phyloP scores from a whole-genome alignment of 768 basidiomycete species.

The Phanerochaete sordida region DNA sequence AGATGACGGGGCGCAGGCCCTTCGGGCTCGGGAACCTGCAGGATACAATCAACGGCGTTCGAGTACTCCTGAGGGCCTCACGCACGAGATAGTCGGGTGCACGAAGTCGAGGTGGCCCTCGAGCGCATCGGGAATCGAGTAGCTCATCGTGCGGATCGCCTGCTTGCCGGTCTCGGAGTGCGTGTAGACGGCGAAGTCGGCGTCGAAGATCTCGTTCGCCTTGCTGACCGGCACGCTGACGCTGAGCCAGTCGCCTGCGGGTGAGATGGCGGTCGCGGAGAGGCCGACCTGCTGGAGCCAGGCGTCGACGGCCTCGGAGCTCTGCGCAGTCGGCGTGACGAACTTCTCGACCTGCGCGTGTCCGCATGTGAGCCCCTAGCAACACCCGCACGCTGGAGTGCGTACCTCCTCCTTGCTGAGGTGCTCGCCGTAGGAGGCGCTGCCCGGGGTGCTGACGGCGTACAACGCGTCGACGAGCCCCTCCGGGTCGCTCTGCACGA shows the following conservation, averaged over 20 bases:
- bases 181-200: constrained; percentile 26
- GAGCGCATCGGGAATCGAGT: constrained; percentile 28
- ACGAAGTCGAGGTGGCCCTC: constrained; percentile 26
- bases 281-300: constrained; percentile 24
- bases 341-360: constrained; percentile 21
- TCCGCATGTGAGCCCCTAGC: not conserved
- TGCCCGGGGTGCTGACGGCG: constrained; percentile 20
- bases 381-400: not conserved
- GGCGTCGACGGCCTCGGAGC: constrained; percentile 21
- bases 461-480: constrained; percentile 25
- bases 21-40: constrained; percentile 20
- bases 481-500: constrained; percentile 21
- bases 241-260: constrained; percentile 27
- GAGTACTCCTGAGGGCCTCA: not conserved
- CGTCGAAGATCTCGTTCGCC: constrained; percentile 26
- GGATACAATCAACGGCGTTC: not conserved
- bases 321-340: constrained; percentile 20
- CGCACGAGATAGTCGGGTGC: constrained; percentile 28
- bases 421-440: constrained; percentile 18
- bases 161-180: constrained; percentile 20
- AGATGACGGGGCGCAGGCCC: constrained; percentile 5
- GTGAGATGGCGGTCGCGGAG: constrained; percentile 19
- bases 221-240: constrained; percentile 22
- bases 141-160: constrained; percentile 28
- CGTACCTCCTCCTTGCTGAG: constrained; percentile 26